Percentiles rank a stretch among this genome's conserved stretches.
These are phyloP conservation scores for Boletus speciosus DNA, from an alignment of 768 basidiomycete genomes.

Conservation along the genomic window DNA sequence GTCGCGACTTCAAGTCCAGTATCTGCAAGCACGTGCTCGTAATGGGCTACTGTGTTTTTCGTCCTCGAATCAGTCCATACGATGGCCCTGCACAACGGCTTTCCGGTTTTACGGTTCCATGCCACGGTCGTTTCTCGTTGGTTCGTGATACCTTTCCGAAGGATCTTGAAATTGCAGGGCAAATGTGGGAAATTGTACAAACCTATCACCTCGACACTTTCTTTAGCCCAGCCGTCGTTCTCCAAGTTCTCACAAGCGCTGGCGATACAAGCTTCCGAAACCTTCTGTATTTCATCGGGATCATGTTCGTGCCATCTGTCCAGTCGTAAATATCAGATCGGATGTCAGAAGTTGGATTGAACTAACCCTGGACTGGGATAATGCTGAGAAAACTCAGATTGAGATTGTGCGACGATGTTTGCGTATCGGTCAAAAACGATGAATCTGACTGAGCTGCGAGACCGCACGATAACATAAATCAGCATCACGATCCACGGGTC, in stretches of 20 bases:
- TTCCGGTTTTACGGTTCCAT: constrained; percentile 89
- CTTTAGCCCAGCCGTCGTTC: constrained; percentile 68
- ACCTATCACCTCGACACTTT: constrained; percentile 92
- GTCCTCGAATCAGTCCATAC: constrained; percentile 98
- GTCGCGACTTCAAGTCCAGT: constrained; percentile 69
- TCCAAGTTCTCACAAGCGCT: constrained; percentile 70
- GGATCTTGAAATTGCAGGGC: neutral
- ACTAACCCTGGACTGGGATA: constrained; percentile 81
- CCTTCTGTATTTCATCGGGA: constrained; percentile 72
- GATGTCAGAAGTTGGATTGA: neutral
- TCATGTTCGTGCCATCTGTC: constrained; percentile 94
- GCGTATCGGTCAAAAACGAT: constrained; percentile 88
- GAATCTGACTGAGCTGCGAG: constrained; percentile 77
- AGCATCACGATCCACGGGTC: neutral
- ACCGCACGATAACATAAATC: constrained; percentile 2
- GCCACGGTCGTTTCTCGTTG: constrained; percentile 95
- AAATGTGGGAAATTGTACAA: constrained; percentile 23
- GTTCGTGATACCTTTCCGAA: constrained; percentile 78
- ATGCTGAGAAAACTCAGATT: constrained; percentile 92
- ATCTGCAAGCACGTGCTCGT: constrained; percentile 64
- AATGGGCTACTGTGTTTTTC: constrained; percentile 78
- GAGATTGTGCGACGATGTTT: constrained; percentile 83
- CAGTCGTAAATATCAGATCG: neutral
- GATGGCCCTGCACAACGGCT: constrained; percentile 83
- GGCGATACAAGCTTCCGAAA: constrained; percentile 72